Evolutionary conservation across 495 filamentous ascomycete species (phyloP).

Genomic region (Lepraria neglecta): DNA sequence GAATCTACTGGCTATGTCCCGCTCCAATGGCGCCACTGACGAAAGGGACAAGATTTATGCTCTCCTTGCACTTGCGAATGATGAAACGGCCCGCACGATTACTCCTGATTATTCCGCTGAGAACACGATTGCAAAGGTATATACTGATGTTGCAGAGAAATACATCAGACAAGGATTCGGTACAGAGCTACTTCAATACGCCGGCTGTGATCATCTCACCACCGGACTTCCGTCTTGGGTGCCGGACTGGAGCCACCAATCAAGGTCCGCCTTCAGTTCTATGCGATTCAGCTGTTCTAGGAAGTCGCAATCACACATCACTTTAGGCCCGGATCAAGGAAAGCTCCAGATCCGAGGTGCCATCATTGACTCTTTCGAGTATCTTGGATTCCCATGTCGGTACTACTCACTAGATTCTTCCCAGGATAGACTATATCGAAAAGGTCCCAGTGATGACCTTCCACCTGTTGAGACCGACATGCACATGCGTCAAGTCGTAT

Average conservation of each 20-base stretch:
- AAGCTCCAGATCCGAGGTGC: background rate
- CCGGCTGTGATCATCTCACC: background rate
- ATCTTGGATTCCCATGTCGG: background rate
- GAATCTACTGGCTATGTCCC: constrained; percentile 2
- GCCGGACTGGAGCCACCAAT: constrained; percentile 7
- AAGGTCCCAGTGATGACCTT: background rate
- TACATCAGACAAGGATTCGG: background rate
- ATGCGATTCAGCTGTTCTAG: background rate
- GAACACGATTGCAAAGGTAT: background rate
- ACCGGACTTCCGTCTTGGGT: constrained; percentile 1
- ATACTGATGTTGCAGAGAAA: background rate
- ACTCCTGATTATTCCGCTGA: background rate
- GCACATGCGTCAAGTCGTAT: constrained; percentile 1
- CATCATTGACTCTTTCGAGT: constrained; percentile 5
- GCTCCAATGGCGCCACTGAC: background rate
- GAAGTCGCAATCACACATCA: background rate
- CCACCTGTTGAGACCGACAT: constrained; percentile 1
- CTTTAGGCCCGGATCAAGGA: background rate
- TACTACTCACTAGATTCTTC: background rate
- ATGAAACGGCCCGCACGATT: background rate
- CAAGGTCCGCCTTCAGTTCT: background rate
- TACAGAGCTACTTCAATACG: constrained; percentile 3
- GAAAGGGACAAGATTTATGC: constrained; percentile 5
- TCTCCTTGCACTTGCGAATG: background rate
- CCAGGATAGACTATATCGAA: background rate